Percentiles rank a stretch among this genome's conserved stretches.
phyloP scores from a whole-genome alignment of 1,284 basidiomycete genomes.

The Macrocybe sp. region DNA sequence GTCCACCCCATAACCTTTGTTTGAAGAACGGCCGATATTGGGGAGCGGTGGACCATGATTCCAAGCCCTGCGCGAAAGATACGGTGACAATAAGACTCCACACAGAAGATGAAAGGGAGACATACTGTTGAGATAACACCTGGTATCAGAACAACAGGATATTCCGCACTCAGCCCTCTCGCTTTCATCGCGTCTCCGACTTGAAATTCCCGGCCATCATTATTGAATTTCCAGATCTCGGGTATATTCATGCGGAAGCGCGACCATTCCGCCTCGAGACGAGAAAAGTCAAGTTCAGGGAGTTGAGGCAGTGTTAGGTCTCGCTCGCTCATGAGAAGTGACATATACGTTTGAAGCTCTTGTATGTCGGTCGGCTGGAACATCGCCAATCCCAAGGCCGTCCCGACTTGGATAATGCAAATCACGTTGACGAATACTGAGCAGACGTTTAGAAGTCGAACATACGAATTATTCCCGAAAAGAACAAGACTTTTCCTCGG shows the following conservation, averaged over 20 bases:
- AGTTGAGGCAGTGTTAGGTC: slow-evolving; percentile 52
- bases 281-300: slow-evolving; percentile 58
- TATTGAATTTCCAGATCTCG: slow-evolving; percentile 77
- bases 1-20: slow-evolving; percentile 84
- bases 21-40: slow-evolving; percentile 80
- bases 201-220: slow-evolving; percentile 79
- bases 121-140: slow-evolving; percentile 74
- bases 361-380: slow-evolving; percentile 60
- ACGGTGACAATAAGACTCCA: neutral
- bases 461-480: no score
- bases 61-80: slow-evolving; percentile 51
- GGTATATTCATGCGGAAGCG: slow-evolving; percentile 61
- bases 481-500: no score
- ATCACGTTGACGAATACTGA: no score
- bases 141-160: slow-evolving; percentile 80
- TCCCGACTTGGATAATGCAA: slow-evolving; percentile 43
- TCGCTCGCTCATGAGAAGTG: slow-evolving; percentile 53
- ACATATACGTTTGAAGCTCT: slow-evolving; percentile 46
- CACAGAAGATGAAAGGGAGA: slow-evolving; percentile 5
- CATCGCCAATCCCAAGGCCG: slow-evolving; percentile 54
- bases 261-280: slow-evolving; percentile 65
- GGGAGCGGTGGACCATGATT: slow-evolving; percentile 82
- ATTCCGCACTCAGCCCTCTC: slow-evolving; percentile 64
- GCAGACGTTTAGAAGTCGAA: no score
- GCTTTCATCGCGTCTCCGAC: slow-evolving; percentile 71